Base-by-base conservation (phyloP, 2,329 filamentous ascomycete species). In the Pseudogymnoascus sp. region DNA sequence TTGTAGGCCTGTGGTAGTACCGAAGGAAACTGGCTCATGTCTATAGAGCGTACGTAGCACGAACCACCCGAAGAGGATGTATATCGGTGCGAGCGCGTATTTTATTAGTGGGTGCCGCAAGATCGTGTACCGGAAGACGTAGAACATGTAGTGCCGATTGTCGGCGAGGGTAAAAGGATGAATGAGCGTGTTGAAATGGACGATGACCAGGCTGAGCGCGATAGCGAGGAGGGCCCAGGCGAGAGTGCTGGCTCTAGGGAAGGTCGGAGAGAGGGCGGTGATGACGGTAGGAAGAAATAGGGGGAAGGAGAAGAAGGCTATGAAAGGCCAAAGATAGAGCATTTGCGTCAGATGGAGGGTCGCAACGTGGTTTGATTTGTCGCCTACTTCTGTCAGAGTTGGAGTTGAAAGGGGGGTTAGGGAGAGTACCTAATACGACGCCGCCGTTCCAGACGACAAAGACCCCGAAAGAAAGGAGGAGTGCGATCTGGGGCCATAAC, bases 61-160 rank as follows among this genome's bases (percentile, higher is more conserved):
- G 11, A 88, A 75, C 83, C 87, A 93, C 6, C 83, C 87, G 69
- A 85, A 88, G 14, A 85, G 9, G 2, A 89, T 82, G 75, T 99
- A 97, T 1, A 88, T 77, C 0, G 87, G 80, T 0, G 88, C 82
- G 1, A 89, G 86, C 0, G 82, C 75, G 69, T 91, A 92, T 37
- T 87, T 87, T 61, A 91, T 76, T 16, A 79, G 75, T 1, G 80
- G 78, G 43, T 90, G 84, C 5, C 81, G 82, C 2, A 89, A 83
- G 38, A 97, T 87, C 5, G 89, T 87, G 70, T 92, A 86, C 1
- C 92, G 87, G 79, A 99, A 99, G 65, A 96, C 80, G 77, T 99
- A 99, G 75, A 99, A 99, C 74, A 96, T 88, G 78, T 96, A 99
- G 75, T 99, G 95, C 2, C 95, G 83, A 75, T 99, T 99, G 75